These are phyloP conservation scores for Cryptococcus hybrid DNA, from an alignment of 1,284 basidiomycete species.

Conservation along the genomic window DNA sequence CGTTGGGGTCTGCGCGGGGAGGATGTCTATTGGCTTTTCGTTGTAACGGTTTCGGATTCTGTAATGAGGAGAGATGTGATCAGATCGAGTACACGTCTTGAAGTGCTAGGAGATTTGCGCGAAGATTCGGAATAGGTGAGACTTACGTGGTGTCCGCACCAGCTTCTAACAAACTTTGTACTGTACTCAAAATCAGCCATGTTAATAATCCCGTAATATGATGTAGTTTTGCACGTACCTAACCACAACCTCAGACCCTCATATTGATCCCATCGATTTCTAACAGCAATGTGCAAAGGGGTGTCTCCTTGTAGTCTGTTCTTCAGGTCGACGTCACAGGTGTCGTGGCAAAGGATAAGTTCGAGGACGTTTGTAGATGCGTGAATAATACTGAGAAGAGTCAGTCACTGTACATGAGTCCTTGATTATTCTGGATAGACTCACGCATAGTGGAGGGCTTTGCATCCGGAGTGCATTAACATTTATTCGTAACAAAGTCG, in stretches of 20 bases:
- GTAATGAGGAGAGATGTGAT: neutral
- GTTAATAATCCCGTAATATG: neutral
- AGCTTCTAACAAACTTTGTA: constrained; percentile 70
- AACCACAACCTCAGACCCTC: constrained; percentile 54
- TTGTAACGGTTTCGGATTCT: constrained; percentile 68
- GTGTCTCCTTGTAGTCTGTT: constrained; percentile 74
- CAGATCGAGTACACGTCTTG: neutral
- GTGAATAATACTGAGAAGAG: constrained; percentile 20
- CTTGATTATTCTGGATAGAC: constrained; percentile 30
- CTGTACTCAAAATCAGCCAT: constrained; percentile 37
- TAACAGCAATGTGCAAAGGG: constrained; percentile 76
- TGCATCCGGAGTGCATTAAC: neutral
- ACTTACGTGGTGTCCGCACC: constrained; percentile 69
- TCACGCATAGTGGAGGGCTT: constrained; percentile 79
- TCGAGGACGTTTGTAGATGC: constrained; percentile 67
- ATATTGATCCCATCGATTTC: constrained; percentile 60
- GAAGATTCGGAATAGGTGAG: neutral
- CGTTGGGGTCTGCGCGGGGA: constrained; percentile 47
- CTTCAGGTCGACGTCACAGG: constrained; percentile 78
- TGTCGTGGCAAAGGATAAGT: constrained; percentile 68
- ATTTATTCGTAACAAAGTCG: neutral
- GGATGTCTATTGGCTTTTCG: constrained; percentile 59
- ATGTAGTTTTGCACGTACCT: constrained; percentile 26
- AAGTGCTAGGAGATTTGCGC: neutral
- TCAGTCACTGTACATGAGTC: neutral